A percentile compares a stretch with the other conserved stretches of the same genome.
Evolutionary conservation across 2,329 filamentous ascomycete genomes (phyloP).

Genomic region (Diaporthe citrichinensis): DNA sequence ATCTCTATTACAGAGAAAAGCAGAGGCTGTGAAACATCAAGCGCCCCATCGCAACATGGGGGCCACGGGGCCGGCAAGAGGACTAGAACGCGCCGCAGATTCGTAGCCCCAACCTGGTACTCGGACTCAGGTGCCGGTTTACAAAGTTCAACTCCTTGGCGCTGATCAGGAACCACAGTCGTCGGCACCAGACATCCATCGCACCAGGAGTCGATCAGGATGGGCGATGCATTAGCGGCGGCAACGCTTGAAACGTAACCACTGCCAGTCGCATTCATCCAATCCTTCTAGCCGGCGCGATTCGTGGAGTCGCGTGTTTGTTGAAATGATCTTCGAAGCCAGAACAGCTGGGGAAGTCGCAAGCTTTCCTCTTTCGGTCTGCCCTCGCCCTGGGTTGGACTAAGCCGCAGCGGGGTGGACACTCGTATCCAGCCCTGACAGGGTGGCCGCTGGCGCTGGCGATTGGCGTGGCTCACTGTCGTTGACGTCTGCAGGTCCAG

Average conservation of each 20-base stretch:
- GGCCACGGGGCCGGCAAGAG: not conserved
- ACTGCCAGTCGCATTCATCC: constrained; percentile 30
- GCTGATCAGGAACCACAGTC: constrained; percentile 11
- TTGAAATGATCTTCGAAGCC: not conserved
- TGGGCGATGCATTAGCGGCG: constrained; percentile 21
- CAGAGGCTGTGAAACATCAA: constrained; percentile 11
- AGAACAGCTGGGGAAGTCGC: constrained; percentile 17
- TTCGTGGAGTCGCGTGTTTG: not conserved
- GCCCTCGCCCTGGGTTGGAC: constrained; percentile 1
- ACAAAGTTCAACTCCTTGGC: constrained; percentile 4
- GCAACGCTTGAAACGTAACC: constrained; percentile 33
- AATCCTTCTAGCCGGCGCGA: not conserved
- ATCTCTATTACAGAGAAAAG: not conserved
- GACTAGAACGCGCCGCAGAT: not conserved
- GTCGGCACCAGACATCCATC: constrained; percentile 19
- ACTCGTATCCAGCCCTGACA: not conserved
- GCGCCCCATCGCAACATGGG: constrained; percentile 19
- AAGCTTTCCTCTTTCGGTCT: constrained; percentile 38
- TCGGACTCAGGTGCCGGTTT: not conserved
- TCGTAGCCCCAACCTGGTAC: not conserved
- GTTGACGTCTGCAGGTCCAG: not conserved
- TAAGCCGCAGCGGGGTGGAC: constrained; percentile 2
- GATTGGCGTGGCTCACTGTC: constrained; percentile 32
- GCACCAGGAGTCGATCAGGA: constrained; percentile 17
- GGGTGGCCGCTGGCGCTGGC: constrained; percentile 6